Percentiles rank a stretch among this genome's conserved stretches.
Evolutionary conservation across 495 filamentous ascomycete genomes (phyloP).

Genomic region (Talaromyces wortmannii): DNA sequence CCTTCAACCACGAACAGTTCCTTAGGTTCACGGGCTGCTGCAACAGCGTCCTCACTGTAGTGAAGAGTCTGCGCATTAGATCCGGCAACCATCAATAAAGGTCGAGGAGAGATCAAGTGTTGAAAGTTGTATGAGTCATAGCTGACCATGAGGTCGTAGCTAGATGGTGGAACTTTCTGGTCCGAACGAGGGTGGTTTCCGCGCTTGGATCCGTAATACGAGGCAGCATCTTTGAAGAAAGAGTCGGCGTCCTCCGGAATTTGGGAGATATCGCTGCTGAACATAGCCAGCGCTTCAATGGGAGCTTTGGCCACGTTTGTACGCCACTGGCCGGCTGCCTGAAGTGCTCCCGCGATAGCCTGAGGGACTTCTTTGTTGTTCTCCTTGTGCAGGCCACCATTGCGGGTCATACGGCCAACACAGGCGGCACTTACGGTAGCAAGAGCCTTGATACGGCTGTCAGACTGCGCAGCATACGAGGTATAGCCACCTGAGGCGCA

Average conservation of each 20-base stretch:
- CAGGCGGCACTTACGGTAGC: conserved; percentile 23
- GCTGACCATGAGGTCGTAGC: conserved; percentile 23
- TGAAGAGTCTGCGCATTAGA: conserved; percentile 18
- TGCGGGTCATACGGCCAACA: conserved; percentile 21
- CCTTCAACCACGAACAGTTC: conserved; percentile 28
- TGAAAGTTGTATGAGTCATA: conserved; percentile 23
- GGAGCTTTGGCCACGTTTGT: conserved; percentile 8
- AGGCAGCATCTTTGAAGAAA: conserved; percentile 11
- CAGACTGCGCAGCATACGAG: conserved; percentile 25
- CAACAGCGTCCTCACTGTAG: conserved; percentile 22
- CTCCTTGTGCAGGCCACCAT: conserved; percentile 10
- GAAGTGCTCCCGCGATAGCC: conserved; percentile 8
- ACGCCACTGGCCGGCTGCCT: conserved; percentile 11
- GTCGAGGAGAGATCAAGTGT: conserved; percentile 20
- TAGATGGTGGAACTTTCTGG: conserved; percentile 7
- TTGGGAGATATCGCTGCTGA: conserved; percentile 6
- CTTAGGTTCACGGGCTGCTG: conserved; percentile 25
- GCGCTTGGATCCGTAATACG: conserved; percentile 17
- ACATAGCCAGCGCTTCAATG: conserved; percentile 8
- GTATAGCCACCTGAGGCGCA: conserved; percentile 32
- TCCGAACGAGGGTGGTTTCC: conserved; percentile 13
- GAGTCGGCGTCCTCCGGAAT: conserved; percentile 6
- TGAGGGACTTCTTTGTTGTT: conserved; percentile 9
- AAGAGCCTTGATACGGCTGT: conserved; percentile 28
- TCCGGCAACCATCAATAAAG: conserved; percentile 33